phyloP scores from a whole-genome alignment of 768 basidiomycete species.

The Naematelia encephala region DNA sequence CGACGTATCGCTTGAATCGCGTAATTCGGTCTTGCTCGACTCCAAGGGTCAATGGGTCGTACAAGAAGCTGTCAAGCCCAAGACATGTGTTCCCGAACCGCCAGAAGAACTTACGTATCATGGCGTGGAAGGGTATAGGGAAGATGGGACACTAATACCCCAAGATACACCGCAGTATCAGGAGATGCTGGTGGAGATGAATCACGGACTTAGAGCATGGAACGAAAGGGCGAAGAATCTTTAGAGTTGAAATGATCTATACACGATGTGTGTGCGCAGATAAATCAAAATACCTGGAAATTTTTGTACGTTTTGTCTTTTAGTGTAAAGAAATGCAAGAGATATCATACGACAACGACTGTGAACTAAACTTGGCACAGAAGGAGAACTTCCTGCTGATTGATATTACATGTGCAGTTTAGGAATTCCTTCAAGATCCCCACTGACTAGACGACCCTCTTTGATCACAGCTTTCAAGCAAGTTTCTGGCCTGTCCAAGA shows the following conservation, averaged over 20 bases:
- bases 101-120: background rate
- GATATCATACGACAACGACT: too few species aligned
- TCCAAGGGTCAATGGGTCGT: conserved; percentile 8
- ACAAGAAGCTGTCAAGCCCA: conserved; percentile 4
- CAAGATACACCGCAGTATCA: background rate
- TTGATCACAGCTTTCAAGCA: conserved; percentile 48
- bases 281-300: too few species aligned
- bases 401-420: too few species aligned
- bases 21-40: conserved; percentile 12
- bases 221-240: background rate
- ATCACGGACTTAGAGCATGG: background rate
- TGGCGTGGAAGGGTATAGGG: conserved; percentile 1
- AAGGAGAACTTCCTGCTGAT: too few species aligned
- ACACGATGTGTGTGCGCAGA: too few species aligned
- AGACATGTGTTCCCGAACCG: background rate
- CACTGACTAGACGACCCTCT: conserved; percentile 15
- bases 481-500: conserved; percentile 54
- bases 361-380: too few species aligned
- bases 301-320: too few species aligned
- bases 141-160: conserved; percentile 1
- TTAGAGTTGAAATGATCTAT: too few species aligned
- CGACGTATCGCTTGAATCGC: conserved; percentile 61
- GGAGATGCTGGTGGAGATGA: background rate
- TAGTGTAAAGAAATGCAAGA: too few species aligned
- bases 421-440: background rate